These are phyloP conservation scores for Oryza glumipatula DNA, from an alignment of 176 grass and related monocot species.

Conservation along the genomic window DNA sequence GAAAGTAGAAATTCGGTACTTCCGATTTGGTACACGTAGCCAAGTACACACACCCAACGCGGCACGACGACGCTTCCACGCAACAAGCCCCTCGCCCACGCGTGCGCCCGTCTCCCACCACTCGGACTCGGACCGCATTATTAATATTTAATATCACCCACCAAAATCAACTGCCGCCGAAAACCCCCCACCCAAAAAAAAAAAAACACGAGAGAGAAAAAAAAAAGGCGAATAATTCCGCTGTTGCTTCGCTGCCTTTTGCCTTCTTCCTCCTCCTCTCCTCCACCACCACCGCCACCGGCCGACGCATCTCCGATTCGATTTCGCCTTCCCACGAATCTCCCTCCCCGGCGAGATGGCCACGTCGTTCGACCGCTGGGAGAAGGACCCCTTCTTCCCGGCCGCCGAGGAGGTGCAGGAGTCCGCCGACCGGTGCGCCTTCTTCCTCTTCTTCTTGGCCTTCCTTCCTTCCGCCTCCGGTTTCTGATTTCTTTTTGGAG, in stretches of 20 bases:
- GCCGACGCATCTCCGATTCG: neutral
- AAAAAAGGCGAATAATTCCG: neutral
- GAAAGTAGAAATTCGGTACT: neutral
- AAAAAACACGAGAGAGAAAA: neutral
- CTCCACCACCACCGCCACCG: too few species aligned
- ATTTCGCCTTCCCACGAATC: neutral
- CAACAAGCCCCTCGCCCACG: too few species aligned
- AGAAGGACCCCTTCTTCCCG: constrained; percentile 93
- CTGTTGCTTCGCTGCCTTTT: neutral
- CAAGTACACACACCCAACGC: neutral
- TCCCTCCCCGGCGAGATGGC: constrained; percentile 49
- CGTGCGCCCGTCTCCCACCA: neutral
- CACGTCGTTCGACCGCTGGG: constrained; percentile 87
- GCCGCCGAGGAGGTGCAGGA: constrained; percentile 94
- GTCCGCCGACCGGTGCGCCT: constrained; percentile 68
- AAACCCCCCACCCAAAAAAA: neutral
- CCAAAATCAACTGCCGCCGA: neutral
- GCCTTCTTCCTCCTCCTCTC: neutral
- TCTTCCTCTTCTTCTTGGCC: neutral
- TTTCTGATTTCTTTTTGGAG: neutral
- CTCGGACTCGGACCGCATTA: neutral
- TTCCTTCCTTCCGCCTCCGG: neutral
- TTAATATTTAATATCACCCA: neutral
- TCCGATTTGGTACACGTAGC: neutral
- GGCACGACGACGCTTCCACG: too few species aligned